These are phyloP conservation scores for Trichophyton simii DNA, from an alignment of 2,329 filamentous ascomycete species.

Conservation along the genomic window DNA sequence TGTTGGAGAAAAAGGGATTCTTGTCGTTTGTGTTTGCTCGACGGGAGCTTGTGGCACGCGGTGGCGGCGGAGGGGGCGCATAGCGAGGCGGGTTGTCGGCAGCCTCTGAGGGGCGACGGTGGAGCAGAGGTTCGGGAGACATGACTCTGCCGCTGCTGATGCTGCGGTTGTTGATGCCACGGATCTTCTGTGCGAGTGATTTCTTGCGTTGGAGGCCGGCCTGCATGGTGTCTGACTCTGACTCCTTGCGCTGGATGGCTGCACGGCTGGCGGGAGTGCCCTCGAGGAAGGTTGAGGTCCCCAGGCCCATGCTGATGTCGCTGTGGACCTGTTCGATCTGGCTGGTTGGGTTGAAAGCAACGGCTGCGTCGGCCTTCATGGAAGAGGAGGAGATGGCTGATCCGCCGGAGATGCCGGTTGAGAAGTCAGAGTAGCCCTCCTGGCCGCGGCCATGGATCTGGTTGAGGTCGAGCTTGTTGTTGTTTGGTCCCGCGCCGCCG, in stretches of 20 bases:
- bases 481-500: constrained; percentile 74
- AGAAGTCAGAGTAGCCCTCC: constrained; percentile 80
- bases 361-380: constrained; percentile 24
- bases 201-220: constrained; percentile 80
- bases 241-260: constrained; percentile 63
- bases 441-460: constrained; percentile 74
- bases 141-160: constrained; percentile 47
- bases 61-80: constrained; percentile 10
- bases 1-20: constrained; percentile 60
- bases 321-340: constrained; percentile 67
- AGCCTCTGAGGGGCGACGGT: constrained; percentile 12
- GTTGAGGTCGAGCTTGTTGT: constrained; percentile 68
- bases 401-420: constrained; percentile 38
- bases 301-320: constrained; percentile 60
- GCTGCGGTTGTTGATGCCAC: constrained; percentile 61
- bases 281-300: constrained; percentile 90
- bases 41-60: constrained; percentile 23
- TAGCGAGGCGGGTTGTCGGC: constrained; percentile 18
- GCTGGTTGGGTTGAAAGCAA: constrained; percentile 53
- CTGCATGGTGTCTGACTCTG: constrained; percentile 46
- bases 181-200: constrained; percentile 82
- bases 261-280: constrained; percentile 75
- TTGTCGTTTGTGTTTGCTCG: constrained; percentile 35
- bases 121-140: constrained; percentile 39
- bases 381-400: constrained; percentile 62